phyloP scores from a whole-genome alignment of 1,284 basidiomycete genomes.

The Marasmius oreades region DNA sequence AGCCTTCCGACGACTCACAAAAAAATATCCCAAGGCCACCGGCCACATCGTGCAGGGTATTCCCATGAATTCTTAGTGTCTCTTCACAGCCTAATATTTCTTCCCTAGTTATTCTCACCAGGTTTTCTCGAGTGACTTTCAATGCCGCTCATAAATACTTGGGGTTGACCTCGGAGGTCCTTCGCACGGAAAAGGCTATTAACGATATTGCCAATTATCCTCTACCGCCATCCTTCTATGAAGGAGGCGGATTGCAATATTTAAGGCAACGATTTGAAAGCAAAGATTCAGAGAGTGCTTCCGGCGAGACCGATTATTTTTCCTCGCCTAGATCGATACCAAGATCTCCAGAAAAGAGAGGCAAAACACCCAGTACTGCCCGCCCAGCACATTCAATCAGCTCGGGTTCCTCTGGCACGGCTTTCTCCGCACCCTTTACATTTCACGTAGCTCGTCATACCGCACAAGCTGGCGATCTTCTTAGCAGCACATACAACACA shows the following conservation, averaged over 20 bases:
- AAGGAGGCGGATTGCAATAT: conserved; percentile 87
- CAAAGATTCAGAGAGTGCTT: conserved; percentile 38
- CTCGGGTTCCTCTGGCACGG: background rate
- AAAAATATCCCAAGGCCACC: conserved; percentile 95
- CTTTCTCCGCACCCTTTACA: conserved; percentile 27
- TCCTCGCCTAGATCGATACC: conserved; percentile 26
- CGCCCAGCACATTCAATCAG: conserved; percentile 1
- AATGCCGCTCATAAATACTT: conserved; percentile 94
- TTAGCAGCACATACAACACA: conserved; percentile 45
- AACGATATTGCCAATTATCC: conserved; percentile 97
- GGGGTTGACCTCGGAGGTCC: conserved; percentile 91
- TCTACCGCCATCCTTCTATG: conserved; percentile 88
- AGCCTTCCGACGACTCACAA: conserved; percentile 89
- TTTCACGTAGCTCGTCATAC: conserved; percentile 36
- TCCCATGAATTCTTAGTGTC: conserved; percentile 1
- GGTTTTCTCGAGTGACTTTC: conserved; percentile 97
- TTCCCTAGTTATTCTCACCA: conserved; percentile 81
- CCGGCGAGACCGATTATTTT: conserved; percentile 54
- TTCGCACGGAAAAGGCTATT: conserved; percentile 94
- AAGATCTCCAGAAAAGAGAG: conserved; percentile 20
- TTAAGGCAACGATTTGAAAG: conserved; percentile 82
- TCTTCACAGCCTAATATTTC: background rate
- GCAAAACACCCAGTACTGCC: background rate
- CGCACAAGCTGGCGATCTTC: conserved; percentile 69
- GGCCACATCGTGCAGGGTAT: conserved; percentile 94